phyloP scores from a whole-genome alignment of 805 yeast species.

The Candida corydali region DNA sequence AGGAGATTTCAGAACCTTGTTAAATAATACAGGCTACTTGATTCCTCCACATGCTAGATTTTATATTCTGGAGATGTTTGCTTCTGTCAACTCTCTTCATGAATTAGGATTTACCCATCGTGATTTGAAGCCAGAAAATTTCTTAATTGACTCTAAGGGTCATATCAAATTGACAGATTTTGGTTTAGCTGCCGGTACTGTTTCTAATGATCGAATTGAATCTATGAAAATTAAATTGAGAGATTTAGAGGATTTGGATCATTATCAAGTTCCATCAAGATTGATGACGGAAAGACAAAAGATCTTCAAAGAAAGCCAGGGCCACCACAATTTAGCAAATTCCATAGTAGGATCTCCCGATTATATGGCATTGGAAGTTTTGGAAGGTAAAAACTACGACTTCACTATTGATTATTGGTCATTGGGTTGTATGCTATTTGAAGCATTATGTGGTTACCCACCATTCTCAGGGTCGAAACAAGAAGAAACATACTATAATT shows the following conservation, averaged over 20 bases:
- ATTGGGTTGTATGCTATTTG: constrained; percentile 94
- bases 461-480: constrained; percentile 93
- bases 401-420: constrained; percentile 99
- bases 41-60: constrained; percentile 95
- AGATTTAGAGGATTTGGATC: constrained; percentile 63
- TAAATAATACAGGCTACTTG: constrained; percentile 88
- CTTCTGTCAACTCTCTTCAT: constrained; percentile 89
- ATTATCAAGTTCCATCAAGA: constrained; percentile 57
- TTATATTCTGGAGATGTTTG: constrained; percentile 94
- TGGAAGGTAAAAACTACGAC: constrained; percentile 90
- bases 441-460: constrained; percentile 93
- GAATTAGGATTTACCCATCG: constrained; percentile 95
- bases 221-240: constrained; percentile 72
- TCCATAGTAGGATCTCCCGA: constrained; percentile 98
- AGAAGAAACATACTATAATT: constrained; percentile 90
- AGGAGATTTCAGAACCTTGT: constrained; percentile 93
- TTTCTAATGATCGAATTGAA: constrained; percentile 88
- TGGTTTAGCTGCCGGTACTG: constrained; percentile 95
- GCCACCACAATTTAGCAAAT: constrained; percentile 83
- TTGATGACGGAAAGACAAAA: constrained; percentile 84
- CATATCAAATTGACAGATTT: constrained; percentile 94
- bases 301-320: constrained; percentile 75
- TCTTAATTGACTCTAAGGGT: constrained; percentile 83
- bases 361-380: constrained; percentile 96
- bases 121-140: constrained; percentile 94